Percentiles rank a stretch among this genome's conserved stretches.
phyloP scores from a whole-genome alignment of 176 grass and related monocot species.

The Panicum miliaceum region DNA sequence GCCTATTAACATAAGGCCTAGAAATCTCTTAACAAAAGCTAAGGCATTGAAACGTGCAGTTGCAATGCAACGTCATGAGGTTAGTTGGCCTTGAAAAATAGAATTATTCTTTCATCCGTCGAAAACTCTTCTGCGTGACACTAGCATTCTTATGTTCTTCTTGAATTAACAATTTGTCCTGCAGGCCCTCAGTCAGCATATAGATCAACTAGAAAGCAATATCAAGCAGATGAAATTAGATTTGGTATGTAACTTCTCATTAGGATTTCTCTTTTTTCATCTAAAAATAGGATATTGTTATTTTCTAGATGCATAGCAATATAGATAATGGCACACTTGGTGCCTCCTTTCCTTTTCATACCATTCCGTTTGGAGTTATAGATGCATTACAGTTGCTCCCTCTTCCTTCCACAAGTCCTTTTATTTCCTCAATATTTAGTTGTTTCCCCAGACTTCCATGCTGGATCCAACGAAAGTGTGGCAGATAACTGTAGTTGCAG shows the following conservation, averaged over 20 bases:
- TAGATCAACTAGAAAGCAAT: slow-evolving; percentile 69
- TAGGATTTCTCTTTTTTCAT: background rate
- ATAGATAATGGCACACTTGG: background rate
- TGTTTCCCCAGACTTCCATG: background rate
- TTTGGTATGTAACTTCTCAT: slow-evolving; percentile 67
- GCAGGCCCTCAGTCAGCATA: slow-evolving; percentile 97
- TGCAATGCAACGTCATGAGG: slow-evolving; percentile 99
- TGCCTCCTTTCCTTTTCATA: background rate
- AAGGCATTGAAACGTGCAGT: slow-evolving; percentile 91
- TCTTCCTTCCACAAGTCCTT: background rate
- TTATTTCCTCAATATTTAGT: slow-evolving; percentile 15
- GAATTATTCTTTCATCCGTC: background rate
- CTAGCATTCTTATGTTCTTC: slow-evolving; percentile 17
- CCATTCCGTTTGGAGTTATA: background rate
- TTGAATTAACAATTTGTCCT: slow-evolving; percentile 35
- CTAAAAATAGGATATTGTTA: background rate
- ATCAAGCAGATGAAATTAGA: slow-evolving; percentile 83
- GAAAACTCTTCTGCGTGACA: background rate
- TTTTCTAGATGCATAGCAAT: background rate
- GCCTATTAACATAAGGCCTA: slow-evolving; percentile 94
- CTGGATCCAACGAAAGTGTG: background rate
- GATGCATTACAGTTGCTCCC: background rate
- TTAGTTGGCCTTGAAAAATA: slow-evolving; percentile 43
- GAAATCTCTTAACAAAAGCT: slow-evolving; percentile 94
- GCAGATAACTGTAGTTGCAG: background rate